phyloP scores from a whole-genome alignment of 1,284 basidiomycete genomes.

The Kalmanozyma brasiliensis region DNA sequence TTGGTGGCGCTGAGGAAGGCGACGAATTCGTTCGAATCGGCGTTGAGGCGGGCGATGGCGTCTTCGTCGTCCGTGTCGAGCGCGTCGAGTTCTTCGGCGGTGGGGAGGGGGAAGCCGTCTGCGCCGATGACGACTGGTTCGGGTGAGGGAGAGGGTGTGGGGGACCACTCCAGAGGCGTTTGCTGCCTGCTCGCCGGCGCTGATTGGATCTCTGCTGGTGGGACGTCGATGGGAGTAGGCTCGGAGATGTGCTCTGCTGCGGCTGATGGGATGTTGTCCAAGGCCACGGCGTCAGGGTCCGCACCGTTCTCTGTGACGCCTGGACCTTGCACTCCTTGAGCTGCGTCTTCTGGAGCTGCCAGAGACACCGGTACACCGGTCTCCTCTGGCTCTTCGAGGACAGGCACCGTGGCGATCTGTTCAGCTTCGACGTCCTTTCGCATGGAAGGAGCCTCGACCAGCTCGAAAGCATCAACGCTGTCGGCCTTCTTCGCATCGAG shows the following conservation, averaged over 20 bases:
- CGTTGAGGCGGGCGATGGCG: conserved; percentile 66
- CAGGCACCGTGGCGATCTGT: too few relatives aligned
- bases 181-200: conserved; percentile 14
- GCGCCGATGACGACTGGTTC: conserved; percentile 67
- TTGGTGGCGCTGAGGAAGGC: conserved; percentile 89
- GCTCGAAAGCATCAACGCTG: conserved; percentile 9
- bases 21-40: conserved; percentile 78
- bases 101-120: conserved; percentile 76
- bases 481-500: conserved; percentile 7
- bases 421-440: neutral
- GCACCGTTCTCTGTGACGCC: conserved; percentile 16
- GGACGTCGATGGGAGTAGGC: conserved; percentile 4
- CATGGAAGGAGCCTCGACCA: conserved; percentile 11
- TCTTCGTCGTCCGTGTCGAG: conserved; percentile 77
- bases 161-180: conserved; percentile 55
- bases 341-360: conserved; percentile 12
- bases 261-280: conserved; percentile 46
- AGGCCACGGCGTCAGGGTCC: conserved; percentile 14
- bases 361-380: conserved; percentile 22
- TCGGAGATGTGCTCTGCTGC: conserved; percentile 23
- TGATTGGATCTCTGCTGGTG: neutral
- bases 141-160: conserved; percentile 48
- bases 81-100: conserved; percentile 77
- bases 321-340: conserved; percentile 20
- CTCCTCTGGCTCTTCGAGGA: conserved; percentile 9